Percentiles rank a stretch among this genome's conserved stretches.
phyloP scores from a whole-genome alignment of 2,329 filamentous ascomycete genomes.

The Colletotrichum orbiculare region DNA sequence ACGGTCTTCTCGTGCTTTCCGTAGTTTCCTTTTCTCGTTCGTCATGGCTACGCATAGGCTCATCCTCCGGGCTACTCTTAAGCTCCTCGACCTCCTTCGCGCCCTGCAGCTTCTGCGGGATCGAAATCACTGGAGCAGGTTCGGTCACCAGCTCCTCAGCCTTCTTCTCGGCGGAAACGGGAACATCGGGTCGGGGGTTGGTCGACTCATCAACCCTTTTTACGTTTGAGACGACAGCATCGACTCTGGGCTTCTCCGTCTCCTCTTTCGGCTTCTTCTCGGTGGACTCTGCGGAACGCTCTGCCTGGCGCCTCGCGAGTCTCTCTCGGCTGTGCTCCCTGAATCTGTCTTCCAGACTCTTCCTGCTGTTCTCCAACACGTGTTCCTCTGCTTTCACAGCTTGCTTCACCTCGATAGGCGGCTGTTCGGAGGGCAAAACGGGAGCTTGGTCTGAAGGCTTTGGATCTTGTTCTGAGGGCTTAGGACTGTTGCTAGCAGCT shows the following conservation, averaged over 20 bases:
- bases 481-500: conserved; percentile 56
- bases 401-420: background rate
- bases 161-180: background rate
- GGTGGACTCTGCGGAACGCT: background rate
- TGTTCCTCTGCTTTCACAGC: background rate
- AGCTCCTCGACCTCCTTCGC: background rate
- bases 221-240: no score
- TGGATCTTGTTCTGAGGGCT: conserved; percentile 44
- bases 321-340: background rate
- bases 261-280: background rate
- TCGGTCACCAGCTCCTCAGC: background rate
- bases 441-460: background rate
- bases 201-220: background rate
- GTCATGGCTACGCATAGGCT: no score
- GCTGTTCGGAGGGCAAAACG: background rate
- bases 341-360: background rate
- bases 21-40: no score
- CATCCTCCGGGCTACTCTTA: no score
- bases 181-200: background rate
- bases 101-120: background rate
- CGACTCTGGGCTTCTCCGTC: background rate
- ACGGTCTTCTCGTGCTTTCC: background rate
- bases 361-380: background rate
- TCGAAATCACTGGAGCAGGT: no score
- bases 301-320: background rate